phyloP scores from a whole-genome alignment of 441 rosid genomes.

The California macrophylla region DNA sequence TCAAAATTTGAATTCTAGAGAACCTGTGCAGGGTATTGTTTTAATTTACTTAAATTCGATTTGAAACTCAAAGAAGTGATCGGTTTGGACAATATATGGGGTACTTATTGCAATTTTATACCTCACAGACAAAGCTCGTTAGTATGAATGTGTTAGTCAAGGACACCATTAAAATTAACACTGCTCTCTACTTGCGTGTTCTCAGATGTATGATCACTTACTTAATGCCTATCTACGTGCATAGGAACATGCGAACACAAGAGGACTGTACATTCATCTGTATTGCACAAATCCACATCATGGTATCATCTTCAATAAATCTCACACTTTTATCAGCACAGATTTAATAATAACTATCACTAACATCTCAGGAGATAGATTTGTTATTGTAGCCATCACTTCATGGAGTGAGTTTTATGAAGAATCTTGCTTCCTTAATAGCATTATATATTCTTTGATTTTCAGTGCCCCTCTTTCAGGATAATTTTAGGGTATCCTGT shows the following conservation, averaged over 20 bases:
- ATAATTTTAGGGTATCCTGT: neutral
- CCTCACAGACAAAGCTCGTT: neutral
- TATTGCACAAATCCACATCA: neutral
- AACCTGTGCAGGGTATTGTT: neutral
- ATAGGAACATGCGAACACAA: neutral
- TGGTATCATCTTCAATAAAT: neutral
- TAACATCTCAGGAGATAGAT: neutral
- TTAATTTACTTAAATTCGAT: neutral
- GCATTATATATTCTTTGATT: neutral
- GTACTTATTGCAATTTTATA: neutral
- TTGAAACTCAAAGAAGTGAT: neutral
- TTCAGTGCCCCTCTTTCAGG: neutral
- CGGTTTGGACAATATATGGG: neutral
- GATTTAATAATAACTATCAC: neutral
- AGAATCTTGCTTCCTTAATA: neutral
- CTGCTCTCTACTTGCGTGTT: neutral
- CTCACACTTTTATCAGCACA: neutral
- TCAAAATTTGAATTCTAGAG: neutral
- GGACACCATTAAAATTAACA: neutral
- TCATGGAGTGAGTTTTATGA: neutral
- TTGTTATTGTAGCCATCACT: neutral
- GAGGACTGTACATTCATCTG: neutral
- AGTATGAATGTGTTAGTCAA: neutral
- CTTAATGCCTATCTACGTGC: neutral
- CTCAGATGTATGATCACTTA: neutral